These are phyloP conservation scores for Saitozyma podzolica DNA, from an alignment of 768 basidiomycete genomes.

Conservation along the genomic window DNA sequence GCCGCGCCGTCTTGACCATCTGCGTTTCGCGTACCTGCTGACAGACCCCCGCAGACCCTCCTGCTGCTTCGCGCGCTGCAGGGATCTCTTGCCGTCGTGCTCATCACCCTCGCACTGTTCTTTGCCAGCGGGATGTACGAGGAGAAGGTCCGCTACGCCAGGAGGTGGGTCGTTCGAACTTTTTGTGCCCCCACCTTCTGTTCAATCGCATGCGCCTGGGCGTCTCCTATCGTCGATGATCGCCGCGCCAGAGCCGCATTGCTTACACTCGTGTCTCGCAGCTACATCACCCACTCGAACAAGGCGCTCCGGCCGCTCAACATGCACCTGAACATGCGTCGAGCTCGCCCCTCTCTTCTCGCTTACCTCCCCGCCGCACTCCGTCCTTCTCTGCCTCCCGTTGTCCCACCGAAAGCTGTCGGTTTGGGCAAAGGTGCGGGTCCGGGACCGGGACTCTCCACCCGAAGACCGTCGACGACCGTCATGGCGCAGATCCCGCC, in stretches of 20 bases:
- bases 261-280: conserved; percentile 47
- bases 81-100: conserved; percentile 78
- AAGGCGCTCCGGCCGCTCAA: conserved; percentile 87
- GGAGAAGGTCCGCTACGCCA: conserved; percentile 94
- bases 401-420: no score
- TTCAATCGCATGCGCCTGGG: conserved; percentile 2
- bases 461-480: conserved; percentile 34
- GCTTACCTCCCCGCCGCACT: conserved; percentile 55
- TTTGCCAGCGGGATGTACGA: conserved; percentile 95
- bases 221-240: background rate
- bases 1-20: no score
- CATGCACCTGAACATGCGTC: conserved; percentile 93
- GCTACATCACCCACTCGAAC: conserved; percentile 96
- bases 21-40: no score
- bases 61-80: conserved; percentile 60
- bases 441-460: conserved; percentile 2
- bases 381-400: conserved; percentile 2
- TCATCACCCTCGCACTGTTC: conserved; percentile 88
- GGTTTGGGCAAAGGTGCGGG: background rate
- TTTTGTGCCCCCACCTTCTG: background rate
- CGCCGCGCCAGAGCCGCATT: background rate
- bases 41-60: conserved; percentile 54
- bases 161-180: conserved; percentile 64
- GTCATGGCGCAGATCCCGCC: conserved; percentile 82
- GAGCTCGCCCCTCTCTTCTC: conserved; percentile 54